Base-by-base conservation (phyloP, 2,329 filamentous ascomycete genomes). In the Zymoseptoria tritici region DNA sequence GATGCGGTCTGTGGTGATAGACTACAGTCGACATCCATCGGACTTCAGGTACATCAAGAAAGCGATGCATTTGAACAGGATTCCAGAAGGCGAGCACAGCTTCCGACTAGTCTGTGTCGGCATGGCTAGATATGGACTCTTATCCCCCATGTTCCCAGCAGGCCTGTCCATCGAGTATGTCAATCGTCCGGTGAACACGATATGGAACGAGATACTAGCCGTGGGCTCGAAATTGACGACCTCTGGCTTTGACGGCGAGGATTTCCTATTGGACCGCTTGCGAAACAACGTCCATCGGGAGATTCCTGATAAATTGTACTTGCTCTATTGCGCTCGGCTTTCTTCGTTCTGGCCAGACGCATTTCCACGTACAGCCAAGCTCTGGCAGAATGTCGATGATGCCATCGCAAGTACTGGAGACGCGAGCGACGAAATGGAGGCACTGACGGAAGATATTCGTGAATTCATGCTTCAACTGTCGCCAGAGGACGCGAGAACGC, bases 31-130 rank as follows among this genome's bases (percentile, higher is more conserved):
- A 24, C 63, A 65, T 22, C 22, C 51, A n/a, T 55, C 58, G n/a
- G 63, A 65, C 13, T 65, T 65, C 49, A 36, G 22, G 1, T 62
- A 64, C 49, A 62, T 64, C 55, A 62, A 61, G 51, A 55, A 62
- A 16, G 59, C 61, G 5, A 60, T 64, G 11, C 57, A 57, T 13
- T 58, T 22, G 22, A 53, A 53, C 56, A 62, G 21, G 42, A 60
- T 22, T 55, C 55, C 55, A 49, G 57, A 49, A 36, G 58, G 36
- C 9, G 51, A 54, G 49, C 57, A 55, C 57, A 61, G 57, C 22
- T 60, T 22, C 31, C n/a, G 31, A 1, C 52, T 65, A 13, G 52
- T 22, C 21, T 62, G 60, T 29, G 57, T 54, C 2, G 59, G 52
- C 9, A 24, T 63, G n/a, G 60, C 53, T n/a, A 49, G 57, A 36